Percentiles rank a stretch among this genome's conserved stretches.
Conservation (phyloP, 441 rosid genomes). For the Iberis amara region DNA sequence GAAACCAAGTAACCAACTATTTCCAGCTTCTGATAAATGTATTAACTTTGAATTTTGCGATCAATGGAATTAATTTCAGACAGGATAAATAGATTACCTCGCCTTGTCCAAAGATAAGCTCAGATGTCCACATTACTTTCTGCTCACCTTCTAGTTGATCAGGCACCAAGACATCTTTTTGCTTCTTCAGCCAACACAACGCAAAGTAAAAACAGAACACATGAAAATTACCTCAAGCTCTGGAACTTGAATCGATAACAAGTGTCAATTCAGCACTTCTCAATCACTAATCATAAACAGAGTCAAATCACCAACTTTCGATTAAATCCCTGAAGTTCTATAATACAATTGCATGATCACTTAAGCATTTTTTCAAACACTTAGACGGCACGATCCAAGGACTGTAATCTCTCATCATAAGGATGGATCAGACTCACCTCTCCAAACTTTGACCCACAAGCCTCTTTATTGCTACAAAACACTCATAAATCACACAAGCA, state of each 20-base stretch:
- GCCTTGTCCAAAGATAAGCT: slow-evolving; percentile 82
- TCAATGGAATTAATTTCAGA: slow-evolving; percentile 11
- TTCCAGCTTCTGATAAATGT: neutral
- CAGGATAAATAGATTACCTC: slow-evolving; percentile 43
- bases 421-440: slow-evolving; percentile 49
- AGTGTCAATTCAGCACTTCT: slow-evolving; percentile 10
- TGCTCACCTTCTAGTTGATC: slow-evolving; percentile 56
- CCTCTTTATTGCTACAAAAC: slow-evolving; percentile 62
- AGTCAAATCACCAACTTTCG: neutral
- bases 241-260: slow-evolving; percentile 3
- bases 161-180: slow-evolving; percentile 61
- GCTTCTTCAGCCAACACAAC: slow-evolving; percentile 98
- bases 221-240: slow-evolving; percentile 4
- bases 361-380: slow-evolving; percentile 20
- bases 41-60: neutral
- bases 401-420: neutral
- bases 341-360: neutral
- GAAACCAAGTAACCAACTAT: neutral
- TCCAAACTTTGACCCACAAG: slow-evolving; percentile 83
- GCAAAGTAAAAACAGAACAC: slow-evolving; percentile 14
- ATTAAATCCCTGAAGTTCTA: neutral
- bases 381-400: neutral
- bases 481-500: slow-evolving; percentile 96
- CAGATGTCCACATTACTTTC: slow-evolving; percentile 79
- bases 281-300: slow-evolving; percentile 1